Base-by-base conservation (phyloP, 2,329 filamentous ascomycete genomes). In the Phoma sp. region DNA sequence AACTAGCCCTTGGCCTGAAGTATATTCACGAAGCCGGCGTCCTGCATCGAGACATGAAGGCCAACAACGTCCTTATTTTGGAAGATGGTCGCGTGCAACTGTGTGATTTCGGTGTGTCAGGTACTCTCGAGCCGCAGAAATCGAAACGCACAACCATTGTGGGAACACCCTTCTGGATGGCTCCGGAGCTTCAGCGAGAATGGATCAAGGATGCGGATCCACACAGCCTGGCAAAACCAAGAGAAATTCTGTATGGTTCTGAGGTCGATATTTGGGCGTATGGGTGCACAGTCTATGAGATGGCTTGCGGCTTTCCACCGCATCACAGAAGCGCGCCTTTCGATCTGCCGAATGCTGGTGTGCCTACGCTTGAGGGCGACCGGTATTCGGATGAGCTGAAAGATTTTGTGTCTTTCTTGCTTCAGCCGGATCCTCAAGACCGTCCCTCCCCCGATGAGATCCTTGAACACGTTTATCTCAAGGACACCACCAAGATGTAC, bases 161-260 rank as follows among this genome's bases (percentile, higher is more conserved):
- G 50, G 91, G 91, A 18, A 95, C 91, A 0, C 88, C 88, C 3
- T 87, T 93, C 73, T 95, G 90, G 89, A 93, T 95, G 90, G 89
- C 91, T 0, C 90, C 89, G 0, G 91, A 95, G 66, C 80, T 93
- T 11, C 71, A 73, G 33, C 66, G 63, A 51, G 71, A 71, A 53
- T 74, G 70, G 62, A 84, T 88, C 52, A 80, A 83, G 30, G 79
- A 83, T 4, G 80, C 83, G 9, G 85, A 86, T 46, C 70, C 68
- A 5, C 90, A 90, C 68, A 87, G 68, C 42, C 52, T 65, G 12
- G 46, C 67, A 2, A 61, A 65, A 17, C 69, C 87, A 53, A 88
- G 86, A 12, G 87, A 75, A 45, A 68, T 75, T 28, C 62, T 70
- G 2, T 83, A 83, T 61, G 79, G 80, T 10, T 77, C 73, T 6